These are phyloP conservation scores for Helenozyma rhizophorensis DNA, from an alignment of 805 yeast species.

Conservation along the genomic window DNA sequence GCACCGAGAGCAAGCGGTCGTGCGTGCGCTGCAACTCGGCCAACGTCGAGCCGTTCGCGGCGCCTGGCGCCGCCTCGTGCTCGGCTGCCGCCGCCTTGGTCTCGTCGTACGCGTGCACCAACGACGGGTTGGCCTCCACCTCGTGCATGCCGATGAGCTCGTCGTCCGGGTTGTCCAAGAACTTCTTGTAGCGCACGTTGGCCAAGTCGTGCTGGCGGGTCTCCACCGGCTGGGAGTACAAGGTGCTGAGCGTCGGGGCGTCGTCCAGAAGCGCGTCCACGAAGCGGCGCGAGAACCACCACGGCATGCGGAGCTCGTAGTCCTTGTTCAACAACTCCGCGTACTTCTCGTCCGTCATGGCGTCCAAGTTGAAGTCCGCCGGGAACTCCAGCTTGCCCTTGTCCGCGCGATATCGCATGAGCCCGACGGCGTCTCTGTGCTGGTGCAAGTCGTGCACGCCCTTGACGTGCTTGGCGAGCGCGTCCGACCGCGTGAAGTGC, in stretches of 20 bases:
- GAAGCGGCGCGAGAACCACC: constrained; percentile 38
- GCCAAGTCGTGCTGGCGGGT: constrained; percentile 34
- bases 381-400: constrained; percentile 25
- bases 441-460: constrained; percentile 54
- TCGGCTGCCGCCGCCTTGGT: neutral
- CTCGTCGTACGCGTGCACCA: neutral
- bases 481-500: constrained; percentile 56
- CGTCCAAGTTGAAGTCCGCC: constrained; percentile 18
- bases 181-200: constrained; percentile 25
- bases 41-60: neutral
- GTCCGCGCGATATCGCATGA: constrained; percentile 25
- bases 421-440: constrained; percentile 28
- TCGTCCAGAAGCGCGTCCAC: constrained; percentile 20
- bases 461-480: constrained; percentile 59
- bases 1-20: constrained; percentile 25
- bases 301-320: constrained; percentile 33
- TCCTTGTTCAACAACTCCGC: constrained; percentile 27
- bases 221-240: constrained; percentile 26
- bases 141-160: constrained; percentile 6
- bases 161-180: constrained; percentile 12
- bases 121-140: too few species aligned
- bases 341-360: constrained; percentile 26
- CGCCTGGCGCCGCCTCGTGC: neutral
- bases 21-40: constrained; percentile 10
- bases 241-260: constrained; percentile 12